phyloP scores from a whole-genome alignment of 495 filamentous ascomycete genomes.

The Neurospora cerealis region DNA sequence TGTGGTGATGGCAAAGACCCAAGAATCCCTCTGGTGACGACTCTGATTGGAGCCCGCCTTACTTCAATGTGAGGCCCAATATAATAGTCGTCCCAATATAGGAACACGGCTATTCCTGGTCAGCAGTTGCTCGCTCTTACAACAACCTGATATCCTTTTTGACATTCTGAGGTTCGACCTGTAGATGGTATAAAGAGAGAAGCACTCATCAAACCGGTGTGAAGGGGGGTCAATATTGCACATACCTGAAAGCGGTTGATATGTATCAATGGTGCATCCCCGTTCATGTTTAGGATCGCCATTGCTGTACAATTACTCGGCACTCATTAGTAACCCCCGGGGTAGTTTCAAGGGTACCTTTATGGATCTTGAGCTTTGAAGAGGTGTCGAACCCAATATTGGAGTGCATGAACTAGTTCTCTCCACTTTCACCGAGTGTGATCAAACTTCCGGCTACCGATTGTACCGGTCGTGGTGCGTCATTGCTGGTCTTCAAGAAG shows the following conservation, averaged over 20 bases:
- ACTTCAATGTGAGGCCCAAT: background rate
- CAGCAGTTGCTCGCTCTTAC: background rate
- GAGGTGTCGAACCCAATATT: background rate
- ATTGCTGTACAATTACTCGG: background rate
- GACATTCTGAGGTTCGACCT: background rate
- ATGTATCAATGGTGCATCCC: background rate
- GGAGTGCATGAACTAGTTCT: background rate
- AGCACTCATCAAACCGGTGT: background rate
- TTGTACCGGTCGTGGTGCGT: background rate
- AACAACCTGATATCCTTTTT: background rate
- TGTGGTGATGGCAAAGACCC: background rate
- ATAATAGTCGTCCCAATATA: background rate
- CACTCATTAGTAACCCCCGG: background rate
- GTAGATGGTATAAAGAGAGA: background rate
- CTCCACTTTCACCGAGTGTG: background rate
- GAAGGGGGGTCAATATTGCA: background rate
- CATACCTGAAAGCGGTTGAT: background rate
- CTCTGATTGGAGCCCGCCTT: slow-evolving; percentile 4
- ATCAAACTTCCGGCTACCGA: background rate
- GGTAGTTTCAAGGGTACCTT: background rate
- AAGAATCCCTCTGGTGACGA: background rate
- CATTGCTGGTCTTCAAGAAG: background rate
- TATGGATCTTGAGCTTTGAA: background rate
- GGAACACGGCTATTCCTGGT: background rate
- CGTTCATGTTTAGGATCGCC: background rate